Conservation (phyloP, 2,329 filamentous ascomycete species). For the Trichoderma arundinaceum region DNA sequence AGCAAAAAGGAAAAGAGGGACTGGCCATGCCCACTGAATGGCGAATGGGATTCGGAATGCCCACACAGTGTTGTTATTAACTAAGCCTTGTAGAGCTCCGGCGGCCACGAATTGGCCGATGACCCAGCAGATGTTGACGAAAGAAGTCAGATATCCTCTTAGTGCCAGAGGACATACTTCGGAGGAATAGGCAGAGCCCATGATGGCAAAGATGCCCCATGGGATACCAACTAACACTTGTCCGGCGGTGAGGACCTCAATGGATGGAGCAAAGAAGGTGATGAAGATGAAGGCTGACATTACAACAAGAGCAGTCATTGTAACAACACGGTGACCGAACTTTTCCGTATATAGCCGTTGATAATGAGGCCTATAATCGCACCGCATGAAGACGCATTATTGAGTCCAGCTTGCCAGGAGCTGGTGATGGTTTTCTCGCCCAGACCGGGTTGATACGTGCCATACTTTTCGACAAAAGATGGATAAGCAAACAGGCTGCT, state of each 20-base stretch:
- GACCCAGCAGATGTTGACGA: slow-evolving; percentile 54
- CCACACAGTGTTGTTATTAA: slow-evolving; percentile 46
- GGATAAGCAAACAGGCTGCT: slow-evolving; percentile 47
- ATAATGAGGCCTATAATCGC: slow-evolving; percentile 52
- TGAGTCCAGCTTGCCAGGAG: slow-evolving; percentile 57
- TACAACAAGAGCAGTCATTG: too few species aligned
- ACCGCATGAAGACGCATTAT: slow-evolving; percentile 52
- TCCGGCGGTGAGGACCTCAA: slow-evolving; percentile 48
- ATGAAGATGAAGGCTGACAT: slow-evolving; percentile 41
- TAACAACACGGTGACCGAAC: slow-evolving; percentile 44
- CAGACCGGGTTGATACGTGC: background rate
- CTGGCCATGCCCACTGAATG: slow-evolving; percentile 27
- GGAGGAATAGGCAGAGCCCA: slow-evolving; percentile 54
- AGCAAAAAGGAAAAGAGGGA: slow-evolving; percentile 38
- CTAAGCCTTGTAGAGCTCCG: slow-evolving; percentile 38
- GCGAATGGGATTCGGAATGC: slow-evolving; percentile 50
- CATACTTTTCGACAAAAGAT: background rate
- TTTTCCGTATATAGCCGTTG: slow-evolving; percentile 41
- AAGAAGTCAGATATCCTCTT: slow-evolving; percentile 51
- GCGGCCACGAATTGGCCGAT: slow-evolving; percentile 54
- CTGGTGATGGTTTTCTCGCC: slow-evolving; percentile 43
- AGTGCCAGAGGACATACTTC: slow-evolving; percentile 49
- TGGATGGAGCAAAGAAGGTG: slow-evolving; percentile 51
- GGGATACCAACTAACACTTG: slow-evolving; percentile 54
- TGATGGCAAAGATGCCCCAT: slow-evolving; percentile 52